phyloP scores from a whole-genome alignment of 2,329 filamentous ascomycete species.

The Botrytis paeoniae region DNA sequence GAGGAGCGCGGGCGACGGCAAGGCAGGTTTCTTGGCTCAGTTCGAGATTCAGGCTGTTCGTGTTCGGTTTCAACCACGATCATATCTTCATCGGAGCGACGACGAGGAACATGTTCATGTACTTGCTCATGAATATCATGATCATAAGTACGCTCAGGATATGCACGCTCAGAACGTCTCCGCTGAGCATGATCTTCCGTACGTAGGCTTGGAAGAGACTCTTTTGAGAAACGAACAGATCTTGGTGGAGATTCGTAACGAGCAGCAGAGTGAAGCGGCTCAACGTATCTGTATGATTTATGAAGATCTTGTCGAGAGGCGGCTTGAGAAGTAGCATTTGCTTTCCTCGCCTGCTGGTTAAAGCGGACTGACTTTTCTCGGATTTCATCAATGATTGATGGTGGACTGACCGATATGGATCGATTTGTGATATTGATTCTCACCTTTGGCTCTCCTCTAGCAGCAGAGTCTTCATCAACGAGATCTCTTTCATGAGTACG shows the following conservation, averaged over 20 bases:
- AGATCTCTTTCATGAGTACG: background rate
- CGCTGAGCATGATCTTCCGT: background rate
- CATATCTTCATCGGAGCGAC: background rate
- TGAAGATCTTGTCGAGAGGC: background rate
- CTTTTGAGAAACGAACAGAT: background rate
- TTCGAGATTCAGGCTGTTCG: background rate
- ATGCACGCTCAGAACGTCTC: conserved; percentile 3
- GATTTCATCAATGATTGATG: background rate
- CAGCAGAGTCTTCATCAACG: background rate
- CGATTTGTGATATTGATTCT: background rate
- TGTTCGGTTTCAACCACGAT: background rate
- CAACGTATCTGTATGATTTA: background rate
- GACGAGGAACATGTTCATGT: background rate
- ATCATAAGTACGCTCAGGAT: background rate
- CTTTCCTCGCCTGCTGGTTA: background rate
- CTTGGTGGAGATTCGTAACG: background rate
- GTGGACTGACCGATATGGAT: background rate
- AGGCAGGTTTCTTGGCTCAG: background rate
- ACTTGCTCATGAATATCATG: background rate
- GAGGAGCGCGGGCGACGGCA: background rate
- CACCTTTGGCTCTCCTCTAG: background rate
- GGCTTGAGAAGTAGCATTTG: background rate
- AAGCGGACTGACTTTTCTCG: background rate
- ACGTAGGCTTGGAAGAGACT: background rate
- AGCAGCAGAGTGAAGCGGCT: background rate